phyloP scores from a whole-genome alignment of 768 basidiomycete genomes.

The Guyanaporus albipodus region DNA sequence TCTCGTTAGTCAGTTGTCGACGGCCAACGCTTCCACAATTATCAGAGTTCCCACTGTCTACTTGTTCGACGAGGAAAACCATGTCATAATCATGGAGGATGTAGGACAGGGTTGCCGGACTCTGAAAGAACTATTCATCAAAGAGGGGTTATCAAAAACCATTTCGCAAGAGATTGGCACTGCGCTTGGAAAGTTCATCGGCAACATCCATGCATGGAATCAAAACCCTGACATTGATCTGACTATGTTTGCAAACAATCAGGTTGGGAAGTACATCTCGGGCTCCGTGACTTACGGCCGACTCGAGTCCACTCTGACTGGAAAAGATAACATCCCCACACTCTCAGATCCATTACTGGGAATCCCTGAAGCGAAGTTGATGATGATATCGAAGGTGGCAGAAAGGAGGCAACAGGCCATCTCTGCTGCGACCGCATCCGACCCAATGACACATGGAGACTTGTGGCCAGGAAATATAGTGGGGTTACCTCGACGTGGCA shows the following conservation, averaged over 20 bases:
- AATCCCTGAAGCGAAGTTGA: constrained; percentile 36
- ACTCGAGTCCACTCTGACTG: constrained; percentile 38
- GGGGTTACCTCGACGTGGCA: constrained; percentile 34
- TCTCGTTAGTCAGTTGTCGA: constrained; percentile 36
- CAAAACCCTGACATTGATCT: constrained; percentile 27
- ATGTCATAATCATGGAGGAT: constrained; percentile 63
- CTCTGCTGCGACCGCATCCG: constrained; percentile 21
- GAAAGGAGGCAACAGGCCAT: constrained; percentile 32
- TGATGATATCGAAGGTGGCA: constrained; percentile 32
- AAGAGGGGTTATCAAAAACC: constrained; percentile 27
- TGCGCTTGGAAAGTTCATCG: constrained; percentile 55
- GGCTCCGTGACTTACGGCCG: constrained; percentile 43
- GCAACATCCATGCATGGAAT: constrained; percentile 47
- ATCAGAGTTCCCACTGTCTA: constrained; percentile 49
- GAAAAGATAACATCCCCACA: constrained; percentile 29
- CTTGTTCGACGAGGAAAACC: constrained; percentile 44
- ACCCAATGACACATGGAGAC: constrained; percentile 47
- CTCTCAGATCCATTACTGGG: constrained; percentile 42
- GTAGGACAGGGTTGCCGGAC: constrained; percentile 38
- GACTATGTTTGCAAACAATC: constrained; percentile 38
- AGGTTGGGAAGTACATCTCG: constrained; percentile 39
- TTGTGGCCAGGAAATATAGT: constrained; percentile 73
- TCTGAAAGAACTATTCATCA: constrained; percentile 40
- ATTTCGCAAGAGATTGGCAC: constrained; percentile 45
- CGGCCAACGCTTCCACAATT: constrained; percentile 29